A percentile compares a stretch with the other conserved stretches of the same genome.
These are phyloP conservation scores for Gamsiella multidivaricata DNA, from an alignment of 192 early-diverging fungal species.

Conservation along the genomic window DNA sequence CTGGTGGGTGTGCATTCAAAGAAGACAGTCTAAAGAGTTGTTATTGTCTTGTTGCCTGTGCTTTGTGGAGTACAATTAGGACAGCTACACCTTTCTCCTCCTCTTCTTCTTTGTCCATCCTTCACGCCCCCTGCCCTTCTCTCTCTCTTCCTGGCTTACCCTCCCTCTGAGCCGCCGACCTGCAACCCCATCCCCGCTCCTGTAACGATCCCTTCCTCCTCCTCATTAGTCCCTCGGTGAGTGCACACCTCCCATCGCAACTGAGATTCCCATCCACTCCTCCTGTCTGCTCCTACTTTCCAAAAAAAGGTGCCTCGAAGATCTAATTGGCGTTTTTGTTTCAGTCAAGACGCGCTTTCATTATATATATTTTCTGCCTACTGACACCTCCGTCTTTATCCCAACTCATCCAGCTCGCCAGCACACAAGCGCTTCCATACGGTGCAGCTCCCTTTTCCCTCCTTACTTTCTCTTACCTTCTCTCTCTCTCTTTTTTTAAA, in stretches of 20 bases:
- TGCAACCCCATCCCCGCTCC: too few species aligned
- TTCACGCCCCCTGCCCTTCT: too few species aligned
- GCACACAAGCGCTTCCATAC: neutral
- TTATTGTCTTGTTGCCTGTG: neutral
- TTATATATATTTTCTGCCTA: neutral
- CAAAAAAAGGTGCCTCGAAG: neutral
- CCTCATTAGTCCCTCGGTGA: too few species aligned
- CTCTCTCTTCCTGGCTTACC: too few species aligned
- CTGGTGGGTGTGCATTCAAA: too few species aligned
- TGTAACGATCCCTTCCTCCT: neutral
- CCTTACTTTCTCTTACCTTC: neutral
- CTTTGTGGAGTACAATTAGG: too few species aligned
- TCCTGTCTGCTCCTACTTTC: neutral
- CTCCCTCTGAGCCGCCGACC: too few species aligned
- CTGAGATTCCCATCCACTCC: neutral
- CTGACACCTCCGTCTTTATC: conserved; percentile 8
- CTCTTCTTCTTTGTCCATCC: neutral
- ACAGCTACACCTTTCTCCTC: neutral
- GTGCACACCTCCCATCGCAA: too few species aligned
- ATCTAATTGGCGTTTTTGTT: neutral
- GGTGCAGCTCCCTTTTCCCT: neutral
- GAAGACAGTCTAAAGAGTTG: neutral
- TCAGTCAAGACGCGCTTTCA: neutral
- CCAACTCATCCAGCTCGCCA: neutral
- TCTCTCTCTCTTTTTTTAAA: neutral